Percentiles rank a stretch among this genome's conserved stretches.
Conservation (phyloP, 1,284 basidiomycete species). For the Boletus semigastroideus region DNA sequence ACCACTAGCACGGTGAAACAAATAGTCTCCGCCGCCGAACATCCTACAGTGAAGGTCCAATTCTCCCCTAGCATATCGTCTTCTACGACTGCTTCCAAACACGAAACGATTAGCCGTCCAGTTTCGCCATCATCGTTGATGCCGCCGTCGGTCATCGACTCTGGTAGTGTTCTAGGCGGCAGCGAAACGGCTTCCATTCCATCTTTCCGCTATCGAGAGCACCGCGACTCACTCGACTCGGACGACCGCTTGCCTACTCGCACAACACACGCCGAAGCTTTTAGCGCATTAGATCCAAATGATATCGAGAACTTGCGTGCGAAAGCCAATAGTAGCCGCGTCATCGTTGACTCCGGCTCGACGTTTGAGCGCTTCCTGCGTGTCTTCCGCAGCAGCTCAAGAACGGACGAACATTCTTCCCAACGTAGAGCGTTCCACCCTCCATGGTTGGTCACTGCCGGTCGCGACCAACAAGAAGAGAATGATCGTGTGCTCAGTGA, state of each 20-base stretch:
- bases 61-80: slow-evolving; percentile 24
- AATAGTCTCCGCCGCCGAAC: slow-evolving; percentile 10
- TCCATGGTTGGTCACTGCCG: slow-evolving; percentile 67
- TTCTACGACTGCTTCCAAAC: slow-evolving; percentile 8
- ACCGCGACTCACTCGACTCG: slow-evolving; percentile 34
- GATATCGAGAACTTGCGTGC: slow-evolving; percentile 51
- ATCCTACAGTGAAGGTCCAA: slow-evolving; percentile 12
- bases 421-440: slow-evolving; percentile 50
- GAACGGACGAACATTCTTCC: slow-evolving; percentile 24
- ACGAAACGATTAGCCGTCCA: slow-evolving; percentile 19
- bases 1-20: slow-evolving; percentile 6
- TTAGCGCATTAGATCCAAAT: slow-evolving; percentile 63
- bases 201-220: slow-evolving; percentile 14
- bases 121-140: slow-evolving; percentile 20
- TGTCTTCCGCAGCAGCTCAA: slow-evolving; percentile 22
- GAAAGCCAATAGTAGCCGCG: slow-evolving; percentile 18
- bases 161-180: slow-evolving; percentile 6
- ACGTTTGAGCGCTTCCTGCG: slow-evolving; percentile 25
- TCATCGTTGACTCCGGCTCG: slow-evolving; percentile 20
- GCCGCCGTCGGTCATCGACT: slow-evolving; percentile 8
- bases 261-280: slow-evolving; percentile 73
- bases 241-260: slow-evolving; percentile 41
- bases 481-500: slow-evolving; percentile 65
- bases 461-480: slow-evolving; percentile 62
- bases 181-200: slow-evolving; percentile 12